Base-by-base conservation (phyloP, 768 basidiomycete species). In the Serendipita indica region DNA sequence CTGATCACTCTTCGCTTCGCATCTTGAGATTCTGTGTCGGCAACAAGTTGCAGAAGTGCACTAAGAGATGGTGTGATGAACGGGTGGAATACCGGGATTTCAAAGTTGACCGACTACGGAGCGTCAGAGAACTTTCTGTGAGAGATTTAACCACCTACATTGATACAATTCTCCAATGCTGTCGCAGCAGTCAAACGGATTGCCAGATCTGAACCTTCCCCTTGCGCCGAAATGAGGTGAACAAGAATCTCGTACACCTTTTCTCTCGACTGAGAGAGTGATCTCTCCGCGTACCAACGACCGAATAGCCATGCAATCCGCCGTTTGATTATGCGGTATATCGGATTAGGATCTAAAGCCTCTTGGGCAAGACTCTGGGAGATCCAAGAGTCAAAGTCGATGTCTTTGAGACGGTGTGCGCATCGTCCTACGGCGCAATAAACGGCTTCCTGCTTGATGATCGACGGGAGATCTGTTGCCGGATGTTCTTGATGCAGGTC, bases 291-390 rank as follows among this genome's bases (percentile, higher is more conserved):
- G 32, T 16, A 20, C 86, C 89, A 91, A 75, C 83, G 86, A 25
- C 93, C 92, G 45, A 97, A 78, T 3, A 97, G 73, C 91, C 92
- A 96, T 1, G 93, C 91, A 63, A 97, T 86, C 32, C 93, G 80
- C n/a, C 91, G 80, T 69, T 97, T 94, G 61, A 98, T 79, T 58
- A 98, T 86, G 0, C 88, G 86, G 57, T 64, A 86, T 86, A 72
- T 79, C 27, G 79, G 74, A 61, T 83, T 79, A 3, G 73, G 71
- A 33, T 79, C 76, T 57, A 72, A 75, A 10, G 78, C 80, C 70
- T 92, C 88, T 0, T 71, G 63, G 2, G 73, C 64, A 16, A 89
- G 75, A 2, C 78, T 79, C 27, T 76, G 74, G 39, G 78, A 71
- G 41, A 91, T 72, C 85, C 87, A 90, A 35, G 75, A 69, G 20